Percentiles rank a stretch among this genome's conserved stretches.
Evolutionary conservation across 2,329 filamentous ascomycete species (phyloP).

Genomic region (Penicillium sp.): DNA sequence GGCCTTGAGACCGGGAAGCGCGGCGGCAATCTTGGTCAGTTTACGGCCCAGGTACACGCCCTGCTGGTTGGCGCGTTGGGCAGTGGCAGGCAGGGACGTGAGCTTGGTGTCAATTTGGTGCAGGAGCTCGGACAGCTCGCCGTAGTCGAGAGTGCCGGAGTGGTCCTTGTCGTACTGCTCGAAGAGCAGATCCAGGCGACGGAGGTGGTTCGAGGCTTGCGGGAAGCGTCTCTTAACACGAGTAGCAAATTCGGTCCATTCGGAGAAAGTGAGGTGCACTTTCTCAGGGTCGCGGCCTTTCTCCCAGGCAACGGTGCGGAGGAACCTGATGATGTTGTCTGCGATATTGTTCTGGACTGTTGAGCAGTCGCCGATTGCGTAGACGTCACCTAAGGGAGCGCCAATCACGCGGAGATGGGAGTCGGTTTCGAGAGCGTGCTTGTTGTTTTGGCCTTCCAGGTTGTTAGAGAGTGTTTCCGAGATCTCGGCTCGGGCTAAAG

Average conservation of each 20-base stretch:
- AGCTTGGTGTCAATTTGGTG: conserved; percentile 92
- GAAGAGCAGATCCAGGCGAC: conserved; percentile 87
- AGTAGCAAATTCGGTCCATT: conserved; percentile 83
- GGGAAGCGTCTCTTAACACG: conserved; percentile 88
- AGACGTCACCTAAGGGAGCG: conserved; percentile 88
- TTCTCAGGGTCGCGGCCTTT: conserved; percentile 85
- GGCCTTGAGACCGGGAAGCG: conserved; percentile 69
- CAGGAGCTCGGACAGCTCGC: conserved; percentile 83
- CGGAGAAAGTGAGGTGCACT: conserved; percentile 79
- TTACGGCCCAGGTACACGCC: conserved; percentile 90
- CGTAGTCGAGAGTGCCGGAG: conserved; percentile 89
- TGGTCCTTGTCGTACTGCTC: conserved; percentile 89
- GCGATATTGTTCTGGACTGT: conserved; percentile 98
- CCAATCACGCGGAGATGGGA: conserved; percentile 86
- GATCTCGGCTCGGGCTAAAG: conserved; percentile 70
- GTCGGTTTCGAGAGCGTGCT: conserved; percentile 90
- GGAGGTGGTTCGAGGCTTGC: conserved; percentile 82
- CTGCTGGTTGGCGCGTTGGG: conserved; percentile 94
- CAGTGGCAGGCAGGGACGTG: conserved; percentile 89
- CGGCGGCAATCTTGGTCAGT: conserved; percentile 84
- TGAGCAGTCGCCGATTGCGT: conserved; percentile 91
- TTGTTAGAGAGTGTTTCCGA: conserved; percentile 74
- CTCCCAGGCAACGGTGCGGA: conserved; percentile 87
- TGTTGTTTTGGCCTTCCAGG: conserved; percentile 78
- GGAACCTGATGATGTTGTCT: conserved; percentile 84